Percentiles rank a stretch among this genome's conserved stretches.
phyloP scores from a whole-genome alignment of 2,329 filamentous ascomycete genomes.

The Aspergillus glaucus region DNA sequence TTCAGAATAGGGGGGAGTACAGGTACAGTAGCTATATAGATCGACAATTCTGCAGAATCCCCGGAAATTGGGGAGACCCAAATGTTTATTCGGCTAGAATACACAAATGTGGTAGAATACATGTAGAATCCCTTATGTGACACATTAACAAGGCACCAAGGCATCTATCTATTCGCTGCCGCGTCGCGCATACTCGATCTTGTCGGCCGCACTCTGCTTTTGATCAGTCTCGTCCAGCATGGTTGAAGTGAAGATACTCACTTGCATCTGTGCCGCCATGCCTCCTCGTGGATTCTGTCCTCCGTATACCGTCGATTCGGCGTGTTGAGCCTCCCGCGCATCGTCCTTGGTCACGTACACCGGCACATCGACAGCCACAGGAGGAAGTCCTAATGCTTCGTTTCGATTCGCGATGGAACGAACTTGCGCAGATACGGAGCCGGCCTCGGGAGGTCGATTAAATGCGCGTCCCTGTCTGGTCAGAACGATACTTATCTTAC shows the following conservation, averaged over 20 bases:
- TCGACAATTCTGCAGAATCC: neutral
- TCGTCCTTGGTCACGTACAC: slow-evolving; percentile 29
- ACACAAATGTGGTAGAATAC: neutral
- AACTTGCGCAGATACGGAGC: slow-evolving; percentile 26
- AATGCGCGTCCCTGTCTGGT: slow-evolving; percentile 26
- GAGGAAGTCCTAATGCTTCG: slow-evolving; percentile 21
- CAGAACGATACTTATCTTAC: neutral
- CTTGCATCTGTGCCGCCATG: slow-evolving; percentile 30
- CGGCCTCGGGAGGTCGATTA: slow-evolving; percentile 23
- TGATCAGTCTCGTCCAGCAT: slow-evolving; percentile 5
- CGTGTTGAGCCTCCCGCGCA: slow-evolving; percentile 25
- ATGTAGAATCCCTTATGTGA: neutral
- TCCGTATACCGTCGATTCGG: slow-evolving; percentile 21
- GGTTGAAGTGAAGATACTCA: slow-evolving; percentile 9
- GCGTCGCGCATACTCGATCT: slow-evolving; percentile 21
- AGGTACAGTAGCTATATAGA: neutral
- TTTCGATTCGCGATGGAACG: slow-evolving; percentile 29
- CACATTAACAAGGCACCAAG: neutral
- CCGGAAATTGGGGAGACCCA: too few relatives aligned
- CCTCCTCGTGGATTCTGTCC: slow-evolving; percentile 26
- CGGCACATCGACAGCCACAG: slow-evolving; percentile 13
- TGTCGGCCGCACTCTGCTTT: slow-evolving; percentile 29
- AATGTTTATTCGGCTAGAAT: neutral
- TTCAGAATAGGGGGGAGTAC: neutral
- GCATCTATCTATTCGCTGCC: slow-evolving; percentile 4